Evolutionary conservation across 495 filamentous ascomycete genomes (phyloP), one percentile per base, ranked within the genome.

Genomic region (Friedmanniomyces simplex): DNA sequence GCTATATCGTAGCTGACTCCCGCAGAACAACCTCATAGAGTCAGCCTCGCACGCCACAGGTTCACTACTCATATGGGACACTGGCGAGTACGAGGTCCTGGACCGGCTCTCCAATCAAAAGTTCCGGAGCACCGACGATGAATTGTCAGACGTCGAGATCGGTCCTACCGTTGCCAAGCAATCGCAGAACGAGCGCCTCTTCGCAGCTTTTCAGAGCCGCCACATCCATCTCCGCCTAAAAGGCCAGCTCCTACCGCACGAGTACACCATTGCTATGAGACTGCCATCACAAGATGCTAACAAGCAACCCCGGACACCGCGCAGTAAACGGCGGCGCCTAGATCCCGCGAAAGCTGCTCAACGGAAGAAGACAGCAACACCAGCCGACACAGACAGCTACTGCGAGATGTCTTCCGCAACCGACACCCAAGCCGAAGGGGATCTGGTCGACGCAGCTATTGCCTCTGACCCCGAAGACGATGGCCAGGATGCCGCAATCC

Each of bases 31-130:
- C 66, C 76, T 86, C 7, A 78, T 84, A 46, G 83, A 87, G 62
- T 82, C 80, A 0, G 83, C 79, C 7, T 82, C 79, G 1, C 48
- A 59, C 12, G 69, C 70, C 13, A 84, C 81, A 0, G 83, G 83
- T 1, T 84, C 79, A 16, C 71, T 87, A 16, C 75, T 87, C 14
- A 82, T 87, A 36, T 87, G 83, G 83, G 83, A 87, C 55, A 85
- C 81, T 0, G 83, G 83, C 8, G 81, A 82, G 54, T 86, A 86
- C 62, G 71, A 74, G 50, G 61, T 86, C 24, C 71, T 87, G 2
- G 75, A 79, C 1, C 71, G 74, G 20, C 63, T 70, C 11, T 54
- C 59, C 18, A 12, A 42, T 10, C 52, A 58, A 0, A 51, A 71
- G 50, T 6, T 64, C 52, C 11, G 72, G 0, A 68, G 74, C 25